Evolutionary conservation across 2,329 filamentous ascomycete genomes (phyloP).

Genomic region (Polychaeton citri): DNA sequence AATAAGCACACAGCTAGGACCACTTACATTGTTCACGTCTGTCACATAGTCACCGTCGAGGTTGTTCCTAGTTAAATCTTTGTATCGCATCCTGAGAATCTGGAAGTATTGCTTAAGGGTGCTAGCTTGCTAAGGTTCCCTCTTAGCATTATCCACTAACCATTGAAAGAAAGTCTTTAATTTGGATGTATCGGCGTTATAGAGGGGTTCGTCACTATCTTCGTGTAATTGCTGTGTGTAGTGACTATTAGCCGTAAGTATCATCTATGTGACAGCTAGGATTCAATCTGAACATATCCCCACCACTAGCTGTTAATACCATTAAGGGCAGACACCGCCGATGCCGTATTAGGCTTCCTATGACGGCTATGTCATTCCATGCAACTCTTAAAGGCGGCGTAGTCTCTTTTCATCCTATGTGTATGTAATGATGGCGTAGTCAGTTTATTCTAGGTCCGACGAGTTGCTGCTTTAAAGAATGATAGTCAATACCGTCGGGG

Average conservation of each 20-base stretch:
- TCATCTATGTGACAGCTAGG: background rate
- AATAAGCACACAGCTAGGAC: background rate
- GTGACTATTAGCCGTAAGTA: background rate
- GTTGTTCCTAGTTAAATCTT: constrained; percentile 1
- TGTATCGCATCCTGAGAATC: constrained; percentile 3
- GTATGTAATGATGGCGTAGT: background rate
- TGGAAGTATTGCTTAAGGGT: constrained; percentile 5
- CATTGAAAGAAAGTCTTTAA: constrained; percentile 5
- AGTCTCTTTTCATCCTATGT: background rate
- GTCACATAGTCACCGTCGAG: constrained; percentile 2
- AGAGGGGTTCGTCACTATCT: constrained; percentile 1
- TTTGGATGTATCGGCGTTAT: constrained; percentile 2
- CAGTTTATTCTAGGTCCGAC: background rate
- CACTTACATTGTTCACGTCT: constrained; percentile 1
- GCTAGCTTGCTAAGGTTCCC: constrained; percentile 1
- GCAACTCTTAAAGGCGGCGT: background rate
- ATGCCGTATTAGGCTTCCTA: background rate
- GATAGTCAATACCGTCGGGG: background rate
- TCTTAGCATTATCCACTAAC: constrained; percentile 3
- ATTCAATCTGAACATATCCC: background rate
- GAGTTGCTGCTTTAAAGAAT: background rate
- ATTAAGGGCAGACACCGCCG: background rate
- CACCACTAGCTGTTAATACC: background rate
- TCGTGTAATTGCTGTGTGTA: background rate
- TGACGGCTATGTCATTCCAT: background rate